Evolutionary conservation across 2,329 filamentous ascomycete genomes (phyloP).

Genomic region (Fusarium multiceps): DNA sequence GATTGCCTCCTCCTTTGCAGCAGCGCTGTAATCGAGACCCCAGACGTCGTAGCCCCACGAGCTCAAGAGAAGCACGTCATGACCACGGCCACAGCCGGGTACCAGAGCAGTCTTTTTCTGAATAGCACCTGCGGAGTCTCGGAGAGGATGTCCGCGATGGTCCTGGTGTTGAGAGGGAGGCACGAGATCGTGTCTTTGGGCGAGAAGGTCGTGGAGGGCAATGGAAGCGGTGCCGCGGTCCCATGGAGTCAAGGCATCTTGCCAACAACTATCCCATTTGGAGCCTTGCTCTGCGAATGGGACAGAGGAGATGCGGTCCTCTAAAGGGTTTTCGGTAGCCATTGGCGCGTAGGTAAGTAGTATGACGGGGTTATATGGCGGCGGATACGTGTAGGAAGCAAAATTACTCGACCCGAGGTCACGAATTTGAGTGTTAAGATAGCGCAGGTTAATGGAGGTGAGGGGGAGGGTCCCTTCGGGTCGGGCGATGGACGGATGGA

Average conservation of each 20-base stretch:
- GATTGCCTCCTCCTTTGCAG: conserved; percentile 59
- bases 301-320: conserved; percentile 50
- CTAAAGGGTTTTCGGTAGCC: conserved; percentile 43
- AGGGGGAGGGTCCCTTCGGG: conserved; percentile 33
- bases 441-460: conserved; percentile 26
- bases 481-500: conserved; percentile 35
- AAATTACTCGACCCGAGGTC: conserved; percentile 4
- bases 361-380: neutral
- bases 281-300: conserved; percentile 51
- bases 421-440: conserved; percentile 14
- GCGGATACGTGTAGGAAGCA: neutral
- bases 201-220: conserved; percentile 65
- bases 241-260: conserved; percentile 62
- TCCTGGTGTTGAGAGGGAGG: conserved; percentile 50
- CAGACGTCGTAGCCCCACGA: conserved; percentile 81
- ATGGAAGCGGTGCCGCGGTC: conserved; percentile 65
- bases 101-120: conserved; percentile 68
- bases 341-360: conserved; percentile 28
- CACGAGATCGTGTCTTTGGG: conserved; percentile 59
- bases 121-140: conserved; percentile 39
- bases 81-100: conserved; percentile 83
- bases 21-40: conserved; percentile 75
- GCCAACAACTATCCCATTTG: conserved; percentile 63
- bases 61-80: conserved; percentile 81
- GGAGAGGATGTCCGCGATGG: conserved; percentile 46